Base-by-base conservation (phyloP, 208 protist species). In the Endotrypanum monterogeii region DNA sequence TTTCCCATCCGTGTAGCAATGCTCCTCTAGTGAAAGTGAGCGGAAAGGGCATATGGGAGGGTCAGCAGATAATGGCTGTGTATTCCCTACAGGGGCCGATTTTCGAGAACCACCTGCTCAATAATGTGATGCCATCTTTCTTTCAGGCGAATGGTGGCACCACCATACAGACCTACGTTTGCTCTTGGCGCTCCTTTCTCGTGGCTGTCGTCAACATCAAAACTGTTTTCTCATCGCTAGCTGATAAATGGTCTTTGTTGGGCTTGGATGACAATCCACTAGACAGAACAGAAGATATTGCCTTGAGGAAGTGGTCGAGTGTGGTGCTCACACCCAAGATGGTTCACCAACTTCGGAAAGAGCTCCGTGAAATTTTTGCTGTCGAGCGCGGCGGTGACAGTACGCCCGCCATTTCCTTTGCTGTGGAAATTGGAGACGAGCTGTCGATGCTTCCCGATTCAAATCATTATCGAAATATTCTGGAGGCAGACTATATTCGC, bases 1-100 rank as follows among this genome's bases (percentile, higher is more conserved):
- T 80, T 16, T 87, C 85, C 0, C 82, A 87, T 37, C 85, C 85
- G 18, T 87, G 79, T 68, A 75, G 32, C 32, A 84, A 87, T 55
- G 73, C 73, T 1, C 83, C 78, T 7, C 51, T 68, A 25, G 76
- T 78, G 28, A 77, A 79, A 46, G 72, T 78, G 0, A 75, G 76
- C 39, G 67, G 73, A 25, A 74, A 78, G 30, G 71, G 83, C 28
- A 52, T 80, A 39, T 78, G 54, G 32, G 78, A 81, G 37, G 71
- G 75, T 16, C 71, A 84, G 39, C 83, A 87, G 58, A 78, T 83
- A 20, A 80, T 81, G 57, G 71, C 74, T 18, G 79, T 87, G 44
- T 79, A 79, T 48, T 69, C 71, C 8, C 73, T 75, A 3, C 74
- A 83, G 50, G 60, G 77, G 0, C 25, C 74, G 5, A 76, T 88